phyloP scores from a whole-genome alignment of 257 asterid genomes.

The Jaltomata sinuosa region DNA sequence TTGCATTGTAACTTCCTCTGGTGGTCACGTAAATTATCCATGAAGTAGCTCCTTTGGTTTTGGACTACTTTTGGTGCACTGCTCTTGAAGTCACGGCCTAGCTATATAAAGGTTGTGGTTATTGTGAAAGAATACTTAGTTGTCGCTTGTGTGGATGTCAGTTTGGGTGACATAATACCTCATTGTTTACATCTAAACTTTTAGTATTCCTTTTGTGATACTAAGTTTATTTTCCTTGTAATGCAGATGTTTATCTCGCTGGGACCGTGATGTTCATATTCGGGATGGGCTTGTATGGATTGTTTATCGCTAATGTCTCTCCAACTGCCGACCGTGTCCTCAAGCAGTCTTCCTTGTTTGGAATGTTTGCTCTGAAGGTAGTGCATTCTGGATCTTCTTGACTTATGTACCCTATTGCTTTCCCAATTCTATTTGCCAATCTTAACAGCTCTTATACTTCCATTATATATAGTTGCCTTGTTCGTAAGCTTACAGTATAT shows the following conservation, averaged over 20 bases:
- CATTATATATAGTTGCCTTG: neutral
- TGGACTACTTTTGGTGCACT: no score
- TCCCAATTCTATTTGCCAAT: neutral
- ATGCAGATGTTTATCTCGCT: conserved; percentile 76
- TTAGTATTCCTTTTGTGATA: neutral
- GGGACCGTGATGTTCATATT: conserved; percentile 96
- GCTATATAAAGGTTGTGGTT: neutral
- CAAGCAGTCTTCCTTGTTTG: conserved; percentile 79
- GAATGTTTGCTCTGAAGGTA: conserved; percentile 82
- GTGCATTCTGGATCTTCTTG: neutral
- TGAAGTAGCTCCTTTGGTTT: neutral
- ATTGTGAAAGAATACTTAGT: neutral
- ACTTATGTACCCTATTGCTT: neutral
- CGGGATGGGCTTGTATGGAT: conserved; percentile 93
- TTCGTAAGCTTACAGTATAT: neutral
- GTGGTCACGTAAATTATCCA: neutral
- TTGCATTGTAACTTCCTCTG: neutral
- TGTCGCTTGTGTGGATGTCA: neutral
- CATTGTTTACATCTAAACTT: neutral
- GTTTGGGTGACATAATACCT: neutral
- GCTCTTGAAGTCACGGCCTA: neutral
- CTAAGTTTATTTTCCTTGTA: neutral
- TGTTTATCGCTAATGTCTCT: conserved; percentile 65
- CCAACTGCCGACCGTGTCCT: conserved; percentile 64
- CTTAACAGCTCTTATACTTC: neutral